Evolutionary conservation across 495 filamentous ascomycete species (phyloP), one percentile per base, ranked within the genome.

Genomic region (Lasiosphaeria hispida): DNA sequence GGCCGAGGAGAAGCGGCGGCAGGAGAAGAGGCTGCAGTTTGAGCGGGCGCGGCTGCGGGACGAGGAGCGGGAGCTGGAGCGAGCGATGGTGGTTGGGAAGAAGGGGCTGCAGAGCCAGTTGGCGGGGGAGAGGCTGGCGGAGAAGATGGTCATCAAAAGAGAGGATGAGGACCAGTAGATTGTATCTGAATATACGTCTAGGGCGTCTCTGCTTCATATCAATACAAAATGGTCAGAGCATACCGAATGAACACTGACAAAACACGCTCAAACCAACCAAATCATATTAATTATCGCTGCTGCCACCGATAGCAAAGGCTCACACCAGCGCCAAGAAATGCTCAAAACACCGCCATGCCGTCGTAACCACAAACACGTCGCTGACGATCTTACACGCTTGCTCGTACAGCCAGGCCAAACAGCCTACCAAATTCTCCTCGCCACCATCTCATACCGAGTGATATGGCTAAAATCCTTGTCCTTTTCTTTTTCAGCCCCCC

Each of bases 361-460:
- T n/a, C n/a, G n/a, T n/a, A n/a, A n/a, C n/a, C 2, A 30, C 23
- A 2, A 30, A 30, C 23, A 5, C 23, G 2, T 10, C 23, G 9
- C 15, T n/a, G n/a, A n/a, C n/a, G n/a, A n/a, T 10, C 14, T 45
- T 50, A 37, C n/a, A 10, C 43, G 11, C 15, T 33, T 15, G 17
- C n/a, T 47, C 35, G 95, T 91, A 38, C 37, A 30, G 23, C 23
- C 23, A 30, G 2, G 23, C n/a, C n/a, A n/a, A n/a, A n/a, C n/a
- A n/a, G n/a, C 10, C n/a, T 36, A 69, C 66, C 66, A 71, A 42
- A 67, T 71, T 41, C 66, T 54, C 64, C 33, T 61, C 6, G 89
- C 91, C 65, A 87, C 84, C 94, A 97, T 96, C 63, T 86, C 88
- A 78, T 97, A 96, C 69, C 94, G 77, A 64, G 80, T 81, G 7